A percentile compares a stretch with the other conserved stretches of the same genome.
phyloP scores from a whole-genome alignment of 257 asterid genomes.

The Solanum virginianum region DNA sequence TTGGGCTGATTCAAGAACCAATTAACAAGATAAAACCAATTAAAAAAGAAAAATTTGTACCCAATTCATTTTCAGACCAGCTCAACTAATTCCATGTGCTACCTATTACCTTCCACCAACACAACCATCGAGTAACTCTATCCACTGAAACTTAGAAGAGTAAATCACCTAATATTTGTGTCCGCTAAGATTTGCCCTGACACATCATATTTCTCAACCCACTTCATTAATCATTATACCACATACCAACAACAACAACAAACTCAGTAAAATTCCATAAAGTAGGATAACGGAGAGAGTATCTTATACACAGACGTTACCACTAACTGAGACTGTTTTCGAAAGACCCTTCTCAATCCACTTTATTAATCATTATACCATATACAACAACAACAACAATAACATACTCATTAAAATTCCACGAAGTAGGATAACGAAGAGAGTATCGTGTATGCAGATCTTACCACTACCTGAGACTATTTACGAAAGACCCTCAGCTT shows the following conservation, averaged over 20 bases:
- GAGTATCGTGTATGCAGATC: too few relatives aligned
- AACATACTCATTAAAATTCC: too few relatives aligned
- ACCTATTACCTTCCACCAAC: not conserved
- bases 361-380: not conserved
- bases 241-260: not conserved
- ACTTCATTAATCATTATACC: not conserved
- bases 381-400: not conserved
- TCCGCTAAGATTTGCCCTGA: not conserved
- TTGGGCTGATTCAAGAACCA: not conserved
- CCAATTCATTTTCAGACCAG: not conserved
- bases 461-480: too few relatives aligned
- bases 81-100: not conserved
- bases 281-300: too few relatives aligned
- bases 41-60: not conserved
- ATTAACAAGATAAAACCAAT: not conserved
- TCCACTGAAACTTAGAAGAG: not conserved
- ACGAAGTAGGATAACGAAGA: too few relatives aligned
- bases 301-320: too few relatives aligned
- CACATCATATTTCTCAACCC: not conserved
- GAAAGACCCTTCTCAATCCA: not conserved
- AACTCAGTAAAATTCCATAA: too few relatives aligned
- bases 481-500: too few relatives aligned
- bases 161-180: not conserved
- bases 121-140: not conserved
- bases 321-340: too few relatives aligned